These are phyloP conservation scores for Phalaenopsis aphrodite DNA, from an alignment of 106 monocot species.

Conservation along the genomic window DNA sequence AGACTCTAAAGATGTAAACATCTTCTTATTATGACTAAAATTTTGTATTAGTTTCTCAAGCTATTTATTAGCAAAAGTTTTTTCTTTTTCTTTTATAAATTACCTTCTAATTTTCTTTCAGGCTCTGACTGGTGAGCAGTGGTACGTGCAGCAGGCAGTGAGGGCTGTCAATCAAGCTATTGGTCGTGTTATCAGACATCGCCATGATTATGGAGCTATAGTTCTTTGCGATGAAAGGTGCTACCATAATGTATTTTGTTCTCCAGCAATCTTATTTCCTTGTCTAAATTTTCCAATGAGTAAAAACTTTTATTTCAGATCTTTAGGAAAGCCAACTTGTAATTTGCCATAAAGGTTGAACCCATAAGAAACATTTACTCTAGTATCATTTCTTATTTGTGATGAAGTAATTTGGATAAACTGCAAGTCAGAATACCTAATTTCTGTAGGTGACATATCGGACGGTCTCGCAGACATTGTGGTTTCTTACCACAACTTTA, in stretches of 20 bases:
- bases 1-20: conserved; percentile 37
- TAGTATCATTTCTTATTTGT: too few relatives aligned
- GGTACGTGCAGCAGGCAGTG: conserved; percentile 97
- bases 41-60: neutral
- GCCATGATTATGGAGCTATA: conserved; percentile 95
- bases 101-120: conserved; percentile 12
- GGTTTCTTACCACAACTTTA: neutral
- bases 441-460: too few relatives aligned
- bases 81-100: neutral
- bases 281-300: neutral
- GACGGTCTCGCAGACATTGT: neutral
- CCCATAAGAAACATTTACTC: too few relatives aligned
- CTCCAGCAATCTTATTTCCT: neutral
- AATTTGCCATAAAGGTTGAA: too few relatives aligned
- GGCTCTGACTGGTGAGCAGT: conserved; percentile 78
- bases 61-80: neutral
- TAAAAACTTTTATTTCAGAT: too few relatives aligned
- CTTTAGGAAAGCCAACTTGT: too few relatives aligned
- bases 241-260: neutral
- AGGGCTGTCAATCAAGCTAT: conserved; percentile 98
- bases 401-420: too few relatives aligned
- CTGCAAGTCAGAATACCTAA: too few relatives aligned
- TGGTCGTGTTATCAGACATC: conserved; percentile 94
- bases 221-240: conserved; percentile 97
- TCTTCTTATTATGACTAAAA: neutral